Base-by-base conservation (phyloP, 495 filamentous ascomycete genomes). In the Recurvomyces mirabilis region DNA sequence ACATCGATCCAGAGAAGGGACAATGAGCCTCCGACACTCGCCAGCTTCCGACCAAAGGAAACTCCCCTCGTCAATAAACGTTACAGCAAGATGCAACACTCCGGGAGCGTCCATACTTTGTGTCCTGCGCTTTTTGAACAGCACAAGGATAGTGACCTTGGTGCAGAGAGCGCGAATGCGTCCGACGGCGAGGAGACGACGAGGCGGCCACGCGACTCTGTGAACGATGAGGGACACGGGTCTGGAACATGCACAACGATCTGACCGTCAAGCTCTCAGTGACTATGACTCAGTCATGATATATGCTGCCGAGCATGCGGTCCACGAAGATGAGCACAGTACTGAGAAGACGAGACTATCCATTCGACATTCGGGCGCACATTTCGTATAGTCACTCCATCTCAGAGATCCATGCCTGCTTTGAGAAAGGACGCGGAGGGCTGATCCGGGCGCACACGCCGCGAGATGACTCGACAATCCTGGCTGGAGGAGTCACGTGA, bases 201-300 rank as follows among this genome's bases (percentile, higher is more conserved):
- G 30, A 32, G 30, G 30, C 30, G 18, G 30, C 30, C 30, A 32
- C 30, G 18, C 30, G 30, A 32, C 30, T 32, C 30, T 32, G 30
- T 32, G 30, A 32, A 32, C 30, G 30, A 32, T 32, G 30, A 32
- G 30, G 30, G 30, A 32, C 30, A 32, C 18, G 30, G 30, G 30
- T 32, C 4, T 32, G 30, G 30, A 32, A 13, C 30, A 32, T 32
- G 30, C 30, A 32, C 30, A 3, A 15, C 30, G 30, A 32, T 32
- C 30, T 32, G 30, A 32, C 30, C 30, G 30, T 32, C 30, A 32
- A 32, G 30, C 30, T 32, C 30, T 32, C 30, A 32, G 30, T 32
- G 30, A 32, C 30, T 15, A 32, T n/a, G 30, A 32, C 30, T 32
- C 4, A 32, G 30, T 32, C 30, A 32, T 32, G 30, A 32, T 32